These are phyloP conservation scores for Eucalyptus tenuipes DNA, from an alignment of 345 rosid species.

Conservation along the genomic window DNA sequence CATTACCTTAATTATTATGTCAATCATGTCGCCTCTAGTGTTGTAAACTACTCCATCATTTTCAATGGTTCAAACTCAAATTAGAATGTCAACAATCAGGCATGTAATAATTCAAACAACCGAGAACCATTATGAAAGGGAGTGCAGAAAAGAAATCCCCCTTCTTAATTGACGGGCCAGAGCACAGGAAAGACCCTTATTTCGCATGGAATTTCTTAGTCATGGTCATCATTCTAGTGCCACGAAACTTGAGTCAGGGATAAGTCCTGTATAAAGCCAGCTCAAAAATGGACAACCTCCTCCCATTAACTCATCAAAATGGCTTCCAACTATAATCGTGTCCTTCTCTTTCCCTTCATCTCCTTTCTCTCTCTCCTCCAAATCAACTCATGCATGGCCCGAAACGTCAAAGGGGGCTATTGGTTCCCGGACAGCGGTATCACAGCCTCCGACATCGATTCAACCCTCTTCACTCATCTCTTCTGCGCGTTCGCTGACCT, in stretches of 20 bases:
- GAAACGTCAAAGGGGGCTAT: background rate
- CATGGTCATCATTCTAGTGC: rapidly evolving
- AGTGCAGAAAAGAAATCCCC: background rate
- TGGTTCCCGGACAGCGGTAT: background rate
- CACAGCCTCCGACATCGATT: background rate
- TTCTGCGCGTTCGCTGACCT: background rate
- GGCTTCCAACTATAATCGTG: background rate
- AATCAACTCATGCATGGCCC: background rate
- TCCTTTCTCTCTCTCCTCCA: background rate
- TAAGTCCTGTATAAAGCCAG: background rate
- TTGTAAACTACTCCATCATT: no score
- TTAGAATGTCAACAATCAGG: no score
- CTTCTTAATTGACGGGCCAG: background rate
- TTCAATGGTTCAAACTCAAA: no score
- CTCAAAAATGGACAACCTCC: background rate
- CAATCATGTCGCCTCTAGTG: no score
- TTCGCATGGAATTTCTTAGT: background rate
- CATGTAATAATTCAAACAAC: no score
- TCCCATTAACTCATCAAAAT: background rate
- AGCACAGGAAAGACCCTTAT: background rate
- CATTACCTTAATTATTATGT: no score
- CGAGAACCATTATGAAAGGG: background rate
- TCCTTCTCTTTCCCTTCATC: background rate
- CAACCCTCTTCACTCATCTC: background rate
- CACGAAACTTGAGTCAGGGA: background rate